A percentile compares a stretch with the other conserved stretches of the same genome.
phyloP scores from a whole-genome alignment of 768 basidiomycete species.

The Atractiella rhizophila region DNA sequence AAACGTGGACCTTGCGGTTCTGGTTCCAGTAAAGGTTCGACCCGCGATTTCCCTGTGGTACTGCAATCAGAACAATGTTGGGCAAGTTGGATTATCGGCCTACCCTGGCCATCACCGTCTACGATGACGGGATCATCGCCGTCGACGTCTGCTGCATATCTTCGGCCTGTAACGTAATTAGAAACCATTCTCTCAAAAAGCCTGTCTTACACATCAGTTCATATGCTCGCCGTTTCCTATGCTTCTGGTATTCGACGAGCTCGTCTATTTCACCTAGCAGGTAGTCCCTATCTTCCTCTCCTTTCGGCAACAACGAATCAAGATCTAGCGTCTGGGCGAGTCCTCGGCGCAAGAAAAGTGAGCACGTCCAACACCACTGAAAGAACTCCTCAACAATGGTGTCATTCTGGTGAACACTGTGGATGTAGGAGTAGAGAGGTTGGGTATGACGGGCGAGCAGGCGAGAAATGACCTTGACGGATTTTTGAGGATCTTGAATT shows the following conservation, averaged over 20 bases:
- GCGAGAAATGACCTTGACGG: conserved; percentile 8
- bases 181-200: neutral
- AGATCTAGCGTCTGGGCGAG: conserved; percentile 8
- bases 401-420: conserved; percentile 3
- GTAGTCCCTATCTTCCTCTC: conserved; percentile 2
- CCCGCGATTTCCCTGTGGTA: too few relatives aligned
- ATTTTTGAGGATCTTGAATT: conserved; percentile 11
- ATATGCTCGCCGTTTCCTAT: conserved; percentile 3
- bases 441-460: conserved; percentile 7
- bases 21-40: too few relatives aligned
- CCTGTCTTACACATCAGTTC: neutral
- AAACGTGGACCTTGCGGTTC: too few relatives aligned
- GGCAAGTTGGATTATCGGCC: too few relatives aligned
- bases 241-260: conserved; percentile 3
- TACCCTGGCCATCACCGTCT: conserved; percentile 7
- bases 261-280: conserved; percentile 10
- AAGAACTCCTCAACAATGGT: conserved; percentile 10
- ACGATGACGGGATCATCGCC: conserved; percentile 10
- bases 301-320: conserved; percentile 5
- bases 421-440: conserved; percentile 7
- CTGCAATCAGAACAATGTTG: too few relatives aligned
- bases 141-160: conserved; percentile 6
- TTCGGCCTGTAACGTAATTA: neutral
- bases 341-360: conserved; percentile 9
- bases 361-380: conserved; percentile 8